Evolutionary conservation across 495 filamentous ascomycete species (phyloP).

Genomic region (Aspergillus asperescens): DNA sequence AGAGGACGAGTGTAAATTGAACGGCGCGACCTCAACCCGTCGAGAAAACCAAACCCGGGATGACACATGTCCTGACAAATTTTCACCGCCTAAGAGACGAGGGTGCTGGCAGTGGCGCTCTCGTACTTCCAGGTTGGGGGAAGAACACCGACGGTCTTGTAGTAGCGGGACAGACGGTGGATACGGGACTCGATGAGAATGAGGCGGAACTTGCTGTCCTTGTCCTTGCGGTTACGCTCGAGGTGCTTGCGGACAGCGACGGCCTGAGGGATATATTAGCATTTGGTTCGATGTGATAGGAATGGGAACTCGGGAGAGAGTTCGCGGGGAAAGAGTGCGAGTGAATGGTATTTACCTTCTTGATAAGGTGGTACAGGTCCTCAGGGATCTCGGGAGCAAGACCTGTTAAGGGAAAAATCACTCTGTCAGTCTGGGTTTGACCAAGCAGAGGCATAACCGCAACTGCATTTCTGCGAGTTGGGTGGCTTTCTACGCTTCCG

Average conservation of each 20-base stretch:
- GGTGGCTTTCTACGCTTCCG: not conserved
- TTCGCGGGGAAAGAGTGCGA: not conserved
- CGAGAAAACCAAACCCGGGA: not conserved
- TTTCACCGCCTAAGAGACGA: constrained; percentile 45
- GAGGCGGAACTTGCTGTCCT: constrained; percentile 98
- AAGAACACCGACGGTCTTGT: constrained; percentile 98
- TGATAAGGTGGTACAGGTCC: constrained; percentile 98
- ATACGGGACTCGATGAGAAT: constrained; percentile 99
- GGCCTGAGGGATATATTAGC: constrained; percentile 48
- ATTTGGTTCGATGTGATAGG: too few species aligned
- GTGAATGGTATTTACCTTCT: constrained; percentile 77
- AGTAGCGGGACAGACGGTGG: constrained; percentile 94
- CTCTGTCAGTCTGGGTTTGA: constrained; percentile 86
- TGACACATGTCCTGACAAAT: constrained; percentile 6
- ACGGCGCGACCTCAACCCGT: not conserved
- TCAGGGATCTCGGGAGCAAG: constrained; percentile 96
- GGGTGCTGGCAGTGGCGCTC: constrained; percentile 54
- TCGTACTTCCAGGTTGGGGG: constrained; percentile 99
- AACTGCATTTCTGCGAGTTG: constrained; percentile 8
- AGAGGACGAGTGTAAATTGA: not conserved
- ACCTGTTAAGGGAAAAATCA: constrained; percentile 70
- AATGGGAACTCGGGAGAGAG: too few species aligned
- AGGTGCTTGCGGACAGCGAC: constrained; percentile 99
- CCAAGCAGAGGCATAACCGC: constrained; percentile 83
- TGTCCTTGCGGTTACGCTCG: constrained; percentile 99